Conservation (phyloP, 805 yeast genomes). For the Lipomyces spencermartinsiae region DNA sequence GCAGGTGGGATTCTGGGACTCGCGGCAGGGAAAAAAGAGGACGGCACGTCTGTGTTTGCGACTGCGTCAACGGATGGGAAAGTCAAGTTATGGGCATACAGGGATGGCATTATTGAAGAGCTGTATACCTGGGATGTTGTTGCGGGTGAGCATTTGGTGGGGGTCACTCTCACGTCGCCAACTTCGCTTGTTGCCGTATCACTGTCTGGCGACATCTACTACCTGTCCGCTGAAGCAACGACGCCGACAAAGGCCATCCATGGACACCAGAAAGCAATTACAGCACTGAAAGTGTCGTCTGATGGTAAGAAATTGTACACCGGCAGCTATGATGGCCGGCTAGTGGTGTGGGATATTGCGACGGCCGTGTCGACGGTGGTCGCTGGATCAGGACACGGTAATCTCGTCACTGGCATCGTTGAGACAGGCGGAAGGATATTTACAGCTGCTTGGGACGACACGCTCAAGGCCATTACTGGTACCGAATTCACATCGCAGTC, state of each 20-base stretch:
- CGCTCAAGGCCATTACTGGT: conserved; percentile 53
- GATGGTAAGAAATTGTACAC: conserved; percentile 46
- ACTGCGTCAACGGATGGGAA: conserved; percentile 86
- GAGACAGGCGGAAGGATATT: conserved; percentile 47
- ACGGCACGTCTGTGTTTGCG: conserved; percentile 62
- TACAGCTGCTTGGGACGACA: conserved; percentile 92
- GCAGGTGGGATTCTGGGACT: conserved; percentile 82
- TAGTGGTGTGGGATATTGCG: conserved; percentile 62
- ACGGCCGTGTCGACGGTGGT: conserved; percentile 49
- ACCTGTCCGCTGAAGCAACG: conserved; percentile 43
- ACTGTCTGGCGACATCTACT: conserved; percentile 71
- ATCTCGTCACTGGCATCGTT: conserved; percentile 66
- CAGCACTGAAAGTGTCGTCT: conserved; percentile 54
- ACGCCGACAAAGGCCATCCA: conserved; percentile 53
- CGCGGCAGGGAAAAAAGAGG: conserved; percentile 58
- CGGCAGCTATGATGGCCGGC: conserved; percentile 84
- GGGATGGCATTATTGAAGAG: conserved; percentile 48
- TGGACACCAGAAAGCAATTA: conserved; percentile 86
- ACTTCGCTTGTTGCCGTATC: conserved; percentile 66
- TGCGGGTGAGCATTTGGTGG: conserved; percentile 76
- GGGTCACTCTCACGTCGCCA: conserved; percentile 67
- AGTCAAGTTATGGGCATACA: conserved; percentile 68
- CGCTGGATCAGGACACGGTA: conserved; percentile 60
- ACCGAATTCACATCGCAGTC: conserved; percentile 46
- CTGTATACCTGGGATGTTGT: conserved; percentile 56